A percentile compares a stretch with the other conserved stretches of the same genome.
Conservation (phyloP, 345 rosid genomes). For the Arabidopsis thaliana region TAIR10.1 NC_003071.7:15897001-15897500, state of each 20-base stretch:
- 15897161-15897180: conserved; percentile 50
- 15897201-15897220: conserved; percentile 48
- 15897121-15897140: conserved; percentile 49
- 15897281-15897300: conserved; percentile 40
- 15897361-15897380: conserved; percentile 52
- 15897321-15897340: conserved; percentile 44
- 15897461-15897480: conserved; percentile 22
- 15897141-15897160: conserved; percentile 49
- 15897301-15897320: conserved; percentile 37
- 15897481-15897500: conserved; percentile 32
- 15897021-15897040: conserved; percentile 64
- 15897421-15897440: conserved; percentile 53
- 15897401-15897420: conserved; percentile 55
- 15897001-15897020: conserved; percentile 66
- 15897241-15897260: conserved; percentile 45
- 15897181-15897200: conserved; percentile 45
- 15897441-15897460: conserved; percentile 63
- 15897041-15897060: conserved; percentile 55
- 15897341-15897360: conserved; percentile 46
- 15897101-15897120: conserved; percentile 46
- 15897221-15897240: conserved; percentile 33
- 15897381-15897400: conserved; percentile 78
- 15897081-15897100: conserved; percentile 47
- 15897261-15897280: conserved; percentile 11
- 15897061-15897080: conserved; percentile 59